Evolutionary conservation across 805 yeast species (phyloP), one percentile per base, ranked within the genome.

Genomic region (Starmerella sirachaensis): DNA sequence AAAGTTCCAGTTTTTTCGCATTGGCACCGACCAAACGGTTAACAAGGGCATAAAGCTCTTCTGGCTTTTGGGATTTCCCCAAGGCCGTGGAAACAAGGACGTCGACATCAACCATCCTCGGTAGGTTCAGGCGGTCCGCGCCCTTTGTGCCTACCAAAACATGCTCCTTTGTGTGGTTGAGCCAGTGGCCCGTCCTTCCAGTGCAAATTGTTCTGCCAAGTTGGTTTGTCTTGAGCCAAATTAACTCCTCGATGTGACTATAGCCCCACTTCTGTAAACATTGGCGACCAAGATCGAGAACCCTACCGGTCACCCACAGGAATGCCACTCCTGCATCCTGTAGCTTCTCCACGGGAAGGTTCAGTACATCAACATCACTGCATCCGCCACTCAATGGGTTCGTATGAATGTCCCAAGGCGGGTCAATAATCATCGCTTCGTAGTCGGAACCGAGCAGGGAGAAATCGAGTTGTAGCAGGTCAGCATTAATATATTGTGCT

Each of bases 381-480:
- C 54, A 42, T 3, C 38, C 49, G 1, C 37, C 37, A 5, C 18
- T 27, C 13, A 21, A 24, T 10, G 48, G 43, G 38, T 80, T 78
- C 86, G 82, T 85, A 60, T 86, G 95, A 46, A 86, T 86, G 47
- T 84, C 86, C 97, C 97, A 86, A 6, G 95, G 91, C 3, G 95
- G 95, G 57, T 86, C 97, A 0, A 94, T 88, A 38, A 88, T 72
- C 10, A 86, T 74, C 8, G 56, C 64, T 3, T 77, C 84, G 27
- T 78, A 85, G 61, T 81, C 81, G 59, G 78, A 75, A 2, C 96
- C 95, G 40, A 86, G 58, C 6, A 72, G 60, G 17, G 56, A 60
- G 50, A 88, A 75, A 47, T 88, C 85, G 39, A 86, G 65, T 34
- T 69, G 64, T 23, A 84, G 65, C 14, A 86, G 76, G 58, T 86